Evolutionary conservation across 164 flowering plant genomes (phyloP).

Genomic region (Piper betle): DNA sequence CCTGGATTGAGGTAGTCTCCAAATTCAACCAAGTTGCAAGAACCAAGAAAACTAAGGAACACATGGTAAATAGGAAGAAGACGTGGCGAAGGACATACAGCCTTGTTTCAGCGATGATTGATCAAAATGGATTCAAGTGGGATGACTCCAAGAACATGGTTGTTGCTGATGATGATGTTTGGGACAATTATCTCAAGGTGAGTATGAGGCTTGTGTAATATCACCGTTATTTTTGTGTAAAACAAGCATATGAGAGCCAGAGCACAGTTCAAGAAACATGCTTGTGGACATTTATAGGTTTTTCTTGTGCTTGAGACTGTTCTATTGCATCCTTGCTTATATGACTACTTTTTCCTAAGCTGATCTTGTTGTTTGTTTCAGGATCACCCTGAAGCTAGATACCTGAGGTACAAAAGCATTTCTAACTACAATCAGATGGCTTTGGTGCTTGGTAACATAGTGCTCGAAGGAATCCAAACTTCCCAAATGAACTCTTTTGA

Average conservation of each 20-base stretch:
- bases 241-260: too few relatives aligned
- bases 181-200: constrained; percentile 1
- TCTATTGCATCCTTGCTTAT: neutral
- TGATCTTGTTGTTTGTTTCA: constrained; percentile 2
- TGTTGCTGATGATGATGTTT: constrained; percentile 1
- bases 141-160: constrained; percentile 1
- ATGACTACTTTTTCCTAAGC: neutral
- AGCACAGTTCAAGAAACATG: too few relatives aligned
- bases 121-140: constrained; percentile 2
- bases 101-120: neutral
- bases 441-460: constrained; percentile 5
- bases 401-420: constrained; percentile 5
- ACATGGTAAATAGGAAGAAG: neutral
- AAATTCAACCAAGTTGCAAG: neutral
- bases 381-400: constrained; percentile 13
- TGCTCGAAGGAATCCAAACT: constrained; percentile 4
- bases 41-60: neutral
- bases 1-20: neutral
- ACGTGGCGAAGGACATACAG: neutral
- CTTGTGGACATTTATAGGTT: neutral
- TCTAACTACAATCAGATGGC: constrained; percentile 6
- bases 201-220: neutral
- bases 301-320: neutral
- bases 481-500: neutral
- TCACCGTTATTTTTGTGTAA: too few relatives aligned